phyloP scores from a whole-genome alignment of 2,329 filamentous ascomycete genomes.

The Aspergillus ochraceus region DNA sequence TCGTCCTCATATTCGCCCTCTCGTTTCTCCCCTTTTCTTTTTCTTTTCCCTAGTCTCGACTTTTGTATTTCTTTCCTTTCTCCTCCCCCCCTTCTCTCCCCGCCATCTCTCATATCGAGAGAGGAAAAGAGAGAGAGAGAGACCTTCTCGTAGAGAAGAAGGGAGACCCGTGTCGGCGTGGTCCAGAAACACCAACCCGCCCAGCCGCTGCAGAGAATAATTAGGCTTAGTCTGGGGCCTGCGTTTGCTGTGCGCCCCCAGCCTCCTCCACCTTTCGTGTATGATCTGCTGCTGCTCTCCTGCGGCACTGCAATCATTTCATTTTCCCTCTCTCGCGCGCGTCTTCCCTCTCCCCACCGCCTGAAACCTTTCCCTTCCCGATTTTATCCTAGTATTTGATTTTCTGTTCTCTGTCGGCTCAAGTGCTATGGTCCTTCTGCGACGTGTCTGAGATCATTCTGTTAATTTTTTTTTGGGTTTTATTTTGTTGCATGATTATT shows the following conservation, averaged over 20 bases:
- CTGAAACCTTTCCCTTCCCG: conserved; percentile 14
- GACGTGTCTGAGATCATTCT: conserved; percentile 21
- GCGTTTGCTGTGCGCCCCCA: conserved; percentile 22
- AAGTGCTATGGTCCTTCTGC: conserved; percentile 5
- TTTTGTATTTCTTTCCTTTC: background rate
- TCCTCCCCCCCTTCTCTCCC: background rate
- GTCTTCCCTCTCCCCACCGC: conserved; percentile 10
- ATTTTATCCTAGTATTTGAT: conserved; percentile 21
- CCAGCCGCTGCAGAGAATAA: conserved; percentile 15
- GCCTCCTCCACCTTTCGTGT: conserved; percentile 29
- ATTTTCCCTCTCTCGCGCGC: conserved; percentile 1
- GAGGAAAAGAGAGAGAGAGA: no score
- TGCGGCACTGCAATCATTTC: conserved; percentile 18
- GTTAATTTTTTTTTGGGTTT: conserved; percentile 27
- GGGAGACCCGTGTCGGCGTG: conserved; percentile 7
- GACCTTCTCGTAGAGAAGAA: background rate
- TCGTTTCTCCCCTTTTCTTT: background rate
- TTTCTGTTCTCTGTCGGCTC: conserved; percentile 15
- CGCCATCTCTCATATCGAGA: background rate
- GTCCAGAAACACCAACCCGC: conserved; percentile 14
- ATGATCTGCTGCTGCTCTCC: conserved; percentile 22
- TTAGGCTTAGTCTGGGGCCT: conserved; percentile 18
- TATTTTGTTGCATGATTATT: conserved; percentile 10
- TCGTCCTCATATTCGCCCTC: background rate
- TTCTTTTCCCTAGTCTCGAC: conserved; percentile 12